phyloP scores from a whole-genome alignment of 2,329 filamentous ascomycete genomes.

The Dichotomopilus funicola region DNA sequence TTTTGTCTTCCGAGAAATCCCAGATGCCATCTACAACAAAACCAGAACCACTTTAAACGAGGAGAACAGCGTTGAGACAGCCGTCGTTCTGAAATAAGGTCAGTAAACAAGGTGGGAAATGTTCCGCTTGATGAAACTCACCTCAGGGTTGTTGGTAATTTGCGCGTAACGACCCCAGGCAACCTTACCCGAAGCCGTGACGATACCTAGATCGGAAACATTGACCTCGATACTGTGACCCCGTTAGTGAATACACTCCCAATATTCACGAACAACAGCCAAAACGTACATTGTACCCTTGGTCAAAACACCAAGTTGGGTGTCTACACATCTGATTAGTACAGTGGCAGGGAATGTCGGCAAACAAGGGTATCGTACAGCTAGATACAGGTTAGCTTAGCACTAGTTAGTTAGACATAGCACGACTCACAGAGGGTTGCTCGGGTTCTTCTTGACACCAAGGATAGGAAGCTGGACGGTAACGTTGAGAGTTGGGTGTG shows the following conservation, averaged over 20 bases:
- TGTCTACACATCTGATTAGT: slow-evolving; percentile 64
- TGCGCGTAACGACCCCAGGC: slow-evolving; percentile 86
- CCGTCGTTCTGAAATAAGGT: slow-evolving; percentile 22
- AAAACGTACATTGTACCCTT: slow-evolving; percentile 59
- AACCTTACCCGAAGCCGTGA: slow-evolving; percentile 86
- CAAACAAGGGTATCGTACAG: slow-evolving; percentile 1
- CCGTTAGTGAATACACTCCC: not conserved
- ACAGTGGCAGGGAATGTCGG: slow-evolving; percentile 24
- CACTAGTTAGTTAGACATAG: not conserved
- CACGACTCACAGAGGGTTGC: slow-evolving; percentile 53
- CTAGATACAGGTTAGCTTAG: slow-evolving; percentile 2
- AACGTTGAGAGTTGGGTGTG: slow-evolving; percentile 29
- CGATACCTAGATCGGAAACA: slow-evolving; percentile 82
- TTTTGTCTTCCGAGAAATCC: slow-evolving; percentile 1
- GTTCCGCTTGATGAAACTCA: slow-evolving; percentile 4
- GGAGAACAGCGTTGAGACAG: slow-evolving; percentile 27
- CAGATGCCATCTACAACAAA: not conserved
- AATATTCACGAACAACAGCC: not conserved
- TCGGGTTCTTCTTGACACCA: slow-evolving; percentile 60
- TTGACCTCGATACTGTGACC: slow-evolving; percentile 68
- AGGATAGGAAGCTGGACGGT: slow-evolving; percentile 83
- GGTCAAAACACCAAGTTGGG: slow-evolving; percentile 82
- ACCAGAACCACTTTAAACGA: slow-evolving; percentile 19
- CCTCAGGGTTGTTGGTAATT: slow-evolving; percentile 49
- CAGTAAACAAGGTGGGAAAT: not conserved